Evolutionary conservation across 116 monocot genomes (phyloP).

Genomic region (Cymodocea nodosa): DNA sequence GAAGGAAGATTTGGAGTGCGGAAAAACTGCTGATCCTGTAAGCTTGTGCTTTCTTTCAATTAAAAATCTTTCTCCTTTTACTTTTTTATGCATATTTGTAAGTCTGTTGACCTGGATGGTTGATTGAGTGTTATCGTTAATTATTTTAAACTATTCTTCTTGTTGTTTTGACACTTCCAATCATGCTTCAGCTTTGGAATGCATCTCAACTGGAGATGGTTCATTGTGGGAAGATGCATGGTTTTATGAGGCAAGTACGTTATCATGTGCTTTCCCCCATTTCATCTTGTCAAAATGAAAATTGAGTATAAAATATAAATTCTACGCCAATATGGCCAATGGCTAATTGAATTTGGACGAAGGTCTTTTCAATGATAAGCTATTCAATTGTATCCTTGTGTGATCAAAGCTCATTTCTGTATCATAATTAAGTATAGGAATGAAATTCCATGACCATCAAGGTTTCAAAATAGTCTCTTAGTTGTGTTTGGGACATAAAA

Average conservation of each 20-base stretch:
- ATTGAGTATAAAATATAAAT: too few relatives aligned
- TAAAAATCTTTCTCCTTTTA: background rate
- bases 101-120: background rate
- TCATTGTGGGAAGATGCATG: slow-evolving; percentile 93
- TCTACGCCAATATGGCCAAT: too few relatives aligned
- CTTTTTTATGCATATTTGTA: background rate
- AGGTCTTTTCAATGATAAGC: too few relatives aligned
- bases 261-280: background rate
- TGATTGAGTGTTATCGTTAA: slow-evolving; percentile 1
- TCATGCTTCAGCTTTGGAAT: slow-evolving; percentile 78
- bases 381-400: too few relatives aligned
- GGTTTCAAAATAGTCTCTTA: background rate
- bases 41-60: slow-evolving; percentile 6
- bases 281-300: too few relatives aligned
- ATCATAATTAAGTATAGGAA: background rate
- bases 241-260: slow-evolving; percentile 79
- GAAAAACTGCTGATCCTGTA: slow-evolving; percentile 78
- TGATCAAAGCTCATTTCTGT: too few relatives aligned
- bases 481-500: background rate
- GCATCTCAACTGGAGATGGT: slow-evolving; percentile 97
- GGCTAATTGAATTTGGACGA: too few relatives aligned
- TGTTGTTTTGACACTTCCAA: background rate
- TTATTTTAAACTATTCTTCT: background rate
- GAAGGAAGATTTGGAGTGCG: slow-evolving; percentile 76
- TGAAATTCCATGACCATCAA: background rate